Percentiles rank a stretch among this genome's conserved stretches.
Evolutionary conservation across 2,329 filamentous ascomycete species (phyloP).

Genomic region (Colletotrichum sp.): DNA sequence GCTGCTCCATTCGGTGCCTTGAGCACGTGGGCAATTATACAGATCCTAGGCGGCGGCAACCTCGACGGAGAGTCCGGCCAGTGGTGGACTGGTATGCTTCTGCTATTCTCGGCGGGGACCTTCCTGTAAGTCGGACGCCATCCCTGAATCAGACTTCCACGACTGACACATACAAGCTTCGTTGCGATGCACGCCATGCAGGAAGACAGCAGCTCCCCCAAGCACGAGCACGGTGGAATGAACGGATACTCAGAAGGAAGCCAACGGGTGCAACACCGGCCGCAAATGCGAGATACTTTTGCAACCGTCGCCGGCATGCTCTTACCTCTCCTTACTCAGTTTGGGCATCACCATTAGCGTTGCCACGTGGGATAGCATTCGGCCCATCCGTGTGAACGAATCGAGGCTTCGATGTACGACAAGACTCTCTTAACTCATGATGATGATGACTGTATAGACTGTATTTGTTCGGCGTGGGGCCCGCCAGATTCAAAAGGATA

Average conservation of each 20-base stretch:
- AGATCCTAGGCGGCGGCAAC: constrained; percentile 69
- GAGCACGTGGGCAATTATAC: constrained; percentile 80
- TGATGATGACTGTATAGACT: constrained; percentile 18
- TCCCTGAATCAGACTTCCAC: background rate
- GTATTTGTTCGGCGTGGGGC: background rate
- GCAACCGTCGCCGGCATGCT: constrained; percentile 79
- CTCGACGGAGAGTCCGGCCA: constrained; percentile 66
- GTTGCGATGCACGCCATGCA: constrained; percentile 99
- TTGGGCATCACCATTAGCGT: constrained; percentile 72
- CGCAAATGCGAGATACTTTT: constrained; percentile 71
- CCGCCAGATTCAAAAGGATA: background rate
- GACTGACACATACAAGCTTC: constrained; percentile 56
- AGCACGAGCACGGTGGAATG: constrained; percentile 54
- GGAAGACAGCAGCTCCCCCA: constrained; percentile 63
- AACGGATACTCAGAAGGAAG: constrained; percentile 56
- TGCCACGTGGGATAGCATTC: background rate
- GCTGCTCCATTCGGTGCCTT: constrained; percentile 88
- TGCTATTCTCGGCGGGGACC: constrained; percentile 95
- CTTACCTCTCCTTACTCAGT: constrained; percentile 76
- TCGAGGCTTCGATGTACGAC: background rate
- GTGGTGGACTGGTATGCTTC: constrained; percentile 90
- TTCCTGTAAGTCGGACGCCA: constrained; percentile 73
- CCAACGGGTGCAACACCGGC: constrained; percentile 58
- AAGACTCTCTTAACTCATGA: constrained; percentile 2
- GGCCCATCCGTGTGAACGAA: background rate